Evolutionary conservation across 495 filamentous ascomycete species (phyloP).

Genomic region (Pseudotulostoma volvatum): DNA sequence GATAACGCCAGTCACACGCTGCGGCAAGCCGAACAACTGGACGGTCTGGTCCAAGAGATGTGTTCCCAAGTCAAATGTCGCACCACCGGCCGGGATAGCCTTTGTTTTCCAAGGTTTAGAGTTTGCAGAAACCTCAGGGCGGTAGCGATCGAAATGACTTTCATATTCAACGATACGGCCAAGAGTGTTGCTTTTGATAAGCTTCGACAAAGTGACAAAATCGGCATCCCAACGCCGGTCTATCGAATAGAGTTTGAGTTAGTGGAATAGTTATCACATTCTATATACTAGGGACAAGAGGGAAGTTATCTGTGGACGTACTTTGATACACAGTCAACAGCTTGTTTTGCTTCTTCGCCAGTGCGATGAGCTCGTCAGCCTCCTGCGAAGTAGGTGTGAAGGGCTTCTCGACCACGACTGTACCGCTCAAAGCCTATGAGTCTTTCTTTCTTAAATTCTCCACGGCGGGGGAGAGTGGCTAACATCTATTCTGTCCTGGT

Average conservation of each 20-base stretch:
- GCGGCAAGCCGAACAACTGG: slow-evolving; percentile 61
- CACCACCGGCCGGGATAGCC: slow-evolving; percentile 49
- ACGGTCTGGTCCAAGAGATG: slow-evolving; percentile 75
- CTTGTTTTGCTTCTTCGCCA: slow-evolving; percentile 44
- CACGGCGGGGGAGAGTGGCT: background rate
- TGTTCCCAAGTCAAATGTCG: slow-evolving; percentile 68
- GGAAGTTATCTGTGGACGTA: slow-evolving; percentile 15
- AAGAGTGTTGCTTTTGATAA: slow-evolving; percentile 35
- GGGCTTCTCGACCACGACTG: slow-evolving; percentile 75
- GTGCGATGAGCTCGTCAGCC: slow-evolving; percentile 48
- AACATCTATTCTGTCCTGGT: background rate
- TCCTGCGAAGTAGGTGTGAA: slow-evolving; percentile 60
- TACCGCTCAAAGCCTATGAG: background rate
- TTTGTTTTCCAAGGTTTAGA: slow-evolving; percentile 53
- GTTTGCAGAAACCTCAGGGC: slow-evolving; percentile 34
- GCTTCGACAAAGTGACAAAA: slow-evolving; percentile 56
- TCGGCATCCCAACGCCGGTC: slow-evolving; percentile 75
- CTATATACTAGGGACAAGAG: background rate
- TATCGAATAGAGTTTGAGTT: slow-evolving; percentile 10
- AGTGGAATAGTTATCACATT: background rate
- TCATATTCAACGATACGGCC: slow-evolving; percentile 68
- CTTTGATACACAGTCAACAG: slow-evolving; percentile 73
- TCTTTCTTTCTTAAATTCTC: background rate
- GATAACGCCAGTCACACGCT: slow-evolving; percentile 50
- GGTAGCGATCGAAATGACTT: slow-evolving; percentile 72